Base-by-base conservation (phyloP, 495 filamentous ascomycete species). In the Penicillium antarcticum region DNA sequence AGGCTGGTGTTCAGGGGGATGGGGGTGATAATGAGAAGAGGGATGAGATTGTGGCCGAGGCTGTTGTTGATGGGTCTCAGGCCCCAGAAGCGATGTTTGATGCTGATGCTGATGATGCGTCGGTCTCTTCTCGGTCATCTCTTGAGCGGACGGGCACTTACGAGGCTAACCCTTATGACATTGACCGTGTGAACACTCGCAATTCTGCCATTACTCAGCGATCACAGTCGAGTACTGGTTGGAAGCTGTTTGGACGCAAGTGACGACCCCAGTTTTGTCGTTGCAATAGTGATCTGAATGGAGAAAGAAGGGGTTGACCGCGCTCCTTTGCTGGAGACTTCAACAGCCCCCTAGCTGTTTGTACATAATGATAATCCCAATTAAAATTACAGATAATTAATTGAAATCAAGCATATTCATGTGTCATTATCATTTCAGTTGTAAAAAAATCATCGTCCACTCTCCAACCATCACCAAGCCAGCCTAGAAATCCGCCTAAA, bases 111-210 rank as follows among this genome's bases (percentile, higher is more conserved):
- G 5, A 34, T 31, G 18, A 40, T 23, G 34, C 37, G 0, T 57
- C 43, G 1, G 38, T 36, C n/a, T 42, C 18, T 11, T 48, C 56
- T 12, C 38, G 5, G 4, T 58, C 56, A 12, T 44, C 50, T 1
- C 41, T 56, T 26, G 44, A 46, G 32, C 43, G 56, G 0, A 26
- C 19, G 14, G 45, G 53, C 24, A 49, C 48, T n/a, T 67, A 67
- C 24, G 49, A 62, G 26, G 63, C 43, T 1, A 67, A 57, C 24
- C 61, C 63, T 11, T 67, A 57, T 29, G 63, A 67, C 19, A 67
- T 67, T 24, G 58, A 67, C 40, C 63, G 53, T 9, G 63, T 67
- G 18, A 63, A 67, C 32, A 67, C 63, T 33, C 40, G 53, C 11
- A 59, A 58, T 17, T 67, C 63, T 29, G 57, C 57, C 1, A 64